phyloP scores from a whole-genome alignment of 2,329 filamentous ascomycete species.

The Ascochyta fabae region DNA sequence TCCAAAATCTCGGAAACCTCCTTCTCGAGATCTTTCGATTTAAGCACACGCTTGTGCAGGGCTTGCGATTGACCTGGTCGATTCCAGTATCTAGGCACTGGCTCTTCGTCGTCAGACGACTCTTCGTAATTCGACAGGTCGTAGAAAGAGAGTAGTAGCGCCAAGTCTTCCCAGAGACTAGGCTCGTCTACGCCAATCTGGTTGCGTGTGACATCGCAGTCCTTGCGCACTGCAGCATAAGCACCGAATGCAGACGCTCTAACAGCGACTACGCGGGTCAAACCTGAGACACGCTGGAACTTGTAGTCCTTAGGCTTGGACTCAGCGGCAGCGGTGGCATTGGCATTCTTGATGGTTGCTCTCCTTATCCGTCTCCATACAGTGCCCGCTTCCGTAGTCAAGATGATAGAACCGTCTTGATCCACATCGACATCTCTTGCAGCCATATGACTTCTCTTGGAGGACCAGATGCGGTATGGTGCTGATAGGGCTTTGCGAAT shows the following conservation, averaged over 20 bases:
- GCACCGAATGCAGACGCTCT: constrained; percentile 88
- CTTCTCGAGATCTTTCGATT: constrained; percentile 69
- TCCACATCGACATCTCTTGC: constrained; percentile 87
- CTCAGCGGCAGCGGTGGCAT: constrained; percentile 57
- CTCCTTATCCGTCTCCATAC: constrained; percentile 91
- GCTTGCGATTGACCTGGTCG: constrained; percentile 56
- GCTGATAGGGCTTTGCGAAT: constrained; percentile 81
- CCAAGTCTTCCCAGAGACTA: constrained; percentile 75
- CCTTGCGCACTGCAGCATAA: constrained; percentile 84
- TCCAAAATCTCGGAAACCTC: constrained; percentile 62
- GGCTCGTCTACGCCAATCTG: constrained; percentile 71
- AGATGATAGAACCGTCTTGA: constrained; percentile 91
- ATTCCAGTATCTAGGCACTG: constrained; percentile 58
- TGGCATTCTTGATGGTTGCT: constrained; percentile 75
- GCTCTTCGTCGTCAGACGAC: constrained; percentile 54
- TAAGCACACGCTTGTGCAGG: constrained; percentile 64
- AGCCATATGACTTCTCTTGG: constrained; percentile 82
- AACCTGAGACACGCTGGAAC: constrained; percentile 85
- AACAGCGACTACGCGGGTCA: constrained; percentile 84
- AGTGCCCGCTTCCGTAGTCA: constrained; percentile 89
- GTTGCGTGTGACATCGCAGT: constrained; percentile 79
- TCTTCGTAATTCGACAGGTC: constrained; percentile 59
- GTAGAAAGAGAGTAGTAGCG: constrained; percentile 71
- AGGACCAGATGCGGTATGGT: constrained; percentile 86
- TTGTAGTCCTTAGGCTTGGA: constrained; percentile 87